These are phyloP conservation scores for Hygrocybe coccinea DNA, from an alignment of 768 basidiomycete genomes.

Conservation along the genomic window DNA sequence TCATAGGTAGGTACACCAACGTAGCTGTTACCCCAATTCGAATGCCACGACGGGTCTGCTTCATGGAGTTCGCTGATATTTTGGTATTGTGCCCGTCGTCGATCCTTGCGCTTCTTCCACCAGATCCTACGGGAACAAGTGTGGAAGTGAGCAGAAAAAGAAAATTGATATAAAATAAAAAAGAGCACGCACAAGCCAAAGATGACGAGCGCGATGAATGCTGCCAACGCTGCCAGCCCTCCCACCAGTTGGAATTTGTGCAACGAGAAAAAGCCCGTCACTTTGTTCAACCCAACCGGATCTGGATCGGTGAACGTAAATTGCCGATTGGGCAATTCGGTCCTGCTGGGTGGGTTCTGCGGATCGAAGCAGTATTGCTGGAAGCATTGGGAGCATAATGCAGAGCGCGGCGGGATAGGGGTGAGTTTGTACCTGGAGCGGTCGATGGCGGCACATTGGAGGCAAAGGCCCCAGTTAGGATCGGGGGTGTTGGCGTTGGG, in stretches of 20 bases:
- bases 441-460: constrained; percentile 61
- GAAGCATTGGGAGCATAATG: constrained; percentile 43
- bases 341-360: constrained; percentile 37
- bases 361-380: constrained; percentile 53
- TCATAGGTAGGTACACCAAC: no score
- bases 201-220: constrained; percentile 36
- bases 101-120: constrained; percentile 24
- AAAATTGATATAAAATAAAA: no score
- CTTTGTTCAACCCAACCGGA: constrained; percentile 41
- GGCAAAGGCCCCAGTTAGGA: constrained; percentile 57
- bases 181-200: constrained; percentile 36
- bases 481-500: constrained; percentile 58
- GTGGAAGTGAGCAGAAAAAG: no score
- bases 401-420: constrained; percentile 36
- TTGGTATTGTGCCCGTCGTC: not conserved
- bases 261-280: constrained; percentile 39
- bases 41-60: constrained; percentile 4
- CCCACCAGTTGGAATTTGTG: constrained; percentile 49
- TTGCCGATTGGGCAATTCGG: constrained; percentile 35
- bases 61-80: constrained; percentile 5
- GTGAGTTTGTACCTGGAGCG: constrained; percentile 42
- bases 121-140: constrained; percentile 17
- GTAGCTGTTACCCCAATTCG: not conserved
- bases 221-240: constrained; percentile 39
- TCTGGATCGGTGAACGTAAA: constrained; percentile 51